A percentile compares a stretch with the other conserved stretches of the same genome.
These are phyloP conservation scores for Brassica juncea DNA, from an alignment of 345 rosid genomes.

Conservation along the genomic window DNA sequence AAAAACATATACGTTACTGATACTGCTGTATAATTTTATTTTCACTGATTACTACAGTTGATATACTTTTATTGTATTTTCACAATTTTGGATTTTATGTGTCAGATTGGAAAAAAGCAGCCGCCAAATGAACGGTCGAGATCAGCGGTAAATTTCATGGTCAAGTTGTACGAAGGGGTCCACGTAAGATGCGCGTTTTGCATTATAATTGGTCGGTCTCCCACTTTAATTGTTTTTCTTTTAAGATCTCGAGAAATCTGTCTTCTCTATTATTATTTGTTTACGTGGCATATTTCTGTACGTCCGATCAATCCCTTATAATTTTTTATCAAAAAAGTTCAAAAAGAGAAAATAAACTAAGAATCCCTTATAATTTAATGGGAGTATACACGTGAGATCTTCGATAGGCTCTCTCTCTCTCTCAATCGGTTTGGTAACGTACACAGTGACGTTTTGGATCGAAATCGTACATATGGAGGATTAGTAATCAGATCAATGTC, in stretches of 20 bases:
- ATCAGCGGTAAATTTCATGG: constrained; percentile 39
- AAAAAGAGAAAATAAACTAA: no score
- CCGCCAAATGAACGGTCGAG: constrained; percentile 44
- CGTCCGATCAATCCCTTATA: constrained; percentile 9
- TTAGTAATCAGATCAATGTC: not conserved
- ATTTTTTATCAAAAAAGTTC: not conserved
- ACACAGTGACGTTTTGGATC: not conserved
- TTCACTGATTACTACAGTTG: constrained; percentile 19
- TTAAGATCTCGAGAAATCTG: constrained; percentile 40
- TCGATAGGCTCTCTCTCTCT: not conserved
- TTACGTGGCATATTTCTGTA: not conserved
- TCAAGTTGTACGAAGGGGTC: constrained; percentile 41
- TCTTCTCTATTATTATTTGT: constrained; percentile 23
- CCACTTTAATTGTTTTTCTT: not conserved
- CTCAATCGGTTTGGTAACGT: constrained; percentile 14
- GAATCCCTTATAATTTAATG: not conserved
- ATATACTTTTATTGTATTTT: not conserved
- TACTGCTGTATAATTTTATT: not conserved
- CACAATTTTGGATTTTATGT: constrained; percentile 25
- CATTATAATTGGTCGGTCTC: constrained; percentile 42
- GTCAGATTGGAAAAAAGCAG: constrained; percentile 37
- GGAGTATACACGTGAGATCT: constrained; percentile 4
- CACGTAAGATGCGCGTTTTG: constrained; percentile 42
- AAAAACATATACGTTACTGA: constrained; percentile 19
- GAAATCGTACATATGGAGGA: not conserved